phyloP scores from a whole-genome alignment of 169 alveolate species.

The Babesia ovis region DNA sequence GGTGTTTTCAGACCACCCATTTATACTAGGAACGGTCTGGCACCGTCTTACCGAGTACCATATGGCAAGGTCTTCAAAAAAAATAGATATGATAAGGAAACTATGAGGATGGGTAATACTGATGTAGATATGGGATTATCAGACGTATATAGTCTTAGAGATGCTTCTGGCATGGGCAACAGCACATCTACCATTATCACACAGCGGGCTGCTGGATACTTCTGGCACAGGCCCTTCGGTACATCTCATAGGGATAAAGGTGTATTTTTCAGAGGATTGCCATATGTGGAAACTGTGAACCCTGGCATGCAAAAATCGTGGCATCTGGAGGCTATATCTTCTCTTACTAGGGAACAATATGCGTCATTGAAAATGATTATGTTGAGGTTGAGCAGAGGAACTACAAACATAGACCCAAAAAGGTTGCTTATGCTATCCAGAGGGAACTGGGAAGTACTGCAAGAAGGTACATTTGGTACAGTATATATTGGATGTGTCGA shows the following conservation, averaged over 20 bases:
- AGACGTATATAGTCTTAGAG: not conserved
- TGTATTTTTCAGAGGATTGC: slow-evolving; percentile 24
- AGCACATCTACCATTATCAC: not conserved
- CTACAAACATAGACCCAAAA: slow-evolving; percentile 55
- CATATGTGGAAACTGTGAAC: slow-evolving; percentile 37
- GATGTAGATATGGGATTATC: not conserved
- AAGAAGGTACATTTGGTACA: slow-evolving; percentile 83
- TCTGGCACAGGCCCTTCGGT: slow-evolving; percentile 60
- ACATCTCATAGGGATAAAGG: not conserved
- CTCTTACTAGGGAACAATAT: slow-evolving; percentile 36
- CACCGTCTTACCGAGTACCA: not conserved
- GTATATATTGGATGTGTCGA: slow-evolving; percentile 79
- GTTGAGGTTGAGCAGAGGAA: slow-evolving; percentile 41
- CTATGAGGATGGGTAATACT: not conserved
- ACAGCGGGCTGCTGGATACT: not conserved
- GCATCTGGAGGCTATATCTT: slow-evolving; percentile 66
- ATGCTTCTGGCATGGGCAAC: not conserved
- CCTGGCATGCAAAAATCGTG: slow-evolving; percentile 58
- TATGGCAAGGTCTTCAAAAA: not conserved
- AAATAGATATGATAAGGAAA: slow-evolving; percentile 13
- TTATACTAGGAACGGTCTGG: not conserved
- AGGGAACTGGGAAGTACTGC: slow-evolving; percentile 64
- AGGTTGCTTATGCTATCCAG: slow-evolving; percentile 25
- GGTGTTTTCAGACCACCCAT: not conserved
- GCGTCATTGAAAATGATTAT: slow-evolving; percentile 50